Conservation (phyloP, 139 green algal genomes). For the Tetradesmus obliquus region DNA sequence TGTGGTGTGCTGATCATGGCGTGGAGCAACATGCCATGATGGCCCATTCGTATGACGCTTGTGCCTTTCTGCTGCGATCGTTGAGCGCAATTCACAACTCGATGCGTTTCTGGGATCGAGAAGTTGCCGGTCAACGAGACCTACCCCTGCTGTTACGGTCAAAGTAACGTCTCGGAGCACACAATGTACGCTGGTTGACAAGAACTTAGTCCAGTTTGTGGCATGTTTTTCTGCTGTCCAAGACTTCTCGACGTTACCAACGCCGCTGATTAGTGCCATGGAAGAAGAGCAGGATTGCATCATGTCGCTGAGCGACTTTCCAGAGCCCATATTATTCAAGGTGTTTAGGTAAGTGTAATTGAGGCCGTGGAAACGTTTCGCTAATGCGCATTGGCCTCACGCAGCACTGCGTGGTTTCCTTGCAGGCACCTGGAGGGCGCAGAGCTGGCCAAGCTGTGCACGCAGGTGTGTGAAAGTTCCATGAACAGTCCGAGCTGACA, state of each 20-base stretch:
- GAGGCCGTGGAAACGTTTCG: background rate
- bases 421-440: slow-evolving; percentile 24
- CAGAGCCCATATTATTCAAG: background rate
- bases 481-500: background rate
- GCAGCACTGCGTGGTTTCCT: background rate
- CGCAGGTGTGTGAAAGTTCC: background rate
- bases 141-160: background rate
- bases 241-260: background rate
- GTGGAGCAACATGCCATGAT: no score
- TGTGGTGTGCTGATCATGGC: no score
- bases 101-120: no score
- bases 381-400: background rate
- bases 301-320: slow-evolving; percentile 23
- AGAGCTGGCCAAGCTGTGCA: background rate
- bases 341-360: background rate
- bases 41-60: no score
- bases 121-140: background rate
- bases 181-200: no score
- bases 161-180: background rate
- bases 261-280: background rate
- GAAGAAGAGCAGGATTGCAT: background rate
- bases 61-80: no score
- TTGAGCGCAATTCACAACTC: no score
- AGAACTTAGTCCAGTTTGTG: no score
- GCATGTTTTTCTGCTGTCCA: no score